Evolutionary conservation across 2,329 filamentous ascomycete genomes (phyloP).

Genomic region (Aspergillus spinulosporus): DNA sequence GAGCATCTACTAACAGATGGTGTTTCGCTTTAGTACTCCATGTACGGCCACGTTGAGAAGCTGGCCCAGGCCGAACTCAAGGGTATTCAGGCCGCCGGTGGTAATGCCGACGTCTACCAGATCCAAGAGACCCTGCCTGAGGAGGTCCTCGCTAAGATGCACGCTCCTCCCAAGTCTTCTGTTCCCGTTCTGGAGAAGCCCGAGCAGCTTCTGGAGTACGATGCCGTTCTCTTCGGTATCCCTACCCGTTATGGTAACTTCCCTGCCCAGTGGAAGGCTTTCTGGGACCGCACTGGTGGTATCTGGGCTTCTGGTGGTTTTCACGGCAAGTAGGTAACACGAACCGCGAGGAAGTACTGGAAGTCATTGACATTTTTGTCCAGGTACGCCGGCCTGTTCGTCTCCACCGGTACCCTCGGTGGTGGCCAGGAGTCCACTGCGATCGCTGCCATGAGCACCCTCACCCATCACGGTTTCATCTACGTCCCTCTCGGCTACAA

Average conservation of each 20-base stretch:
- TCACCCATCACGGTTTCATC: constrained; percentile 91
- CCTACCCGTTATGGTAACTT: constrained; percentile 97
- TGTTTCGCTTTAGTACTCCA: constrained; percentile 67
- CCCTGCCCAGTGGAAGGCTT: constrained; percentile 86
- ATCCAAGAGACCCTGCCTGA: constrained; percentile 81
- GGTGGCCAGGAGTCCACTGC: constrained; percentile 93
- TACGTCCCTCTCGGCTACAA: constrained; percentile 95
- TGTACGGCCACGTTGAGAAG: constrained; percentile 85
- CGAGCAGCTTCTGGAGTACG: constrained; percentile 69
- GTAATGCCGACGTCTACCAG: constrained; percentile 79
- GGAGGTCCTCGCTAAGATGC: constrained; percentile 86
- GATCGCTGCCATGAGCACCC: constrained; percentile 76
- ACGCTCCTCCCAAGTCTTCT: constrained; percentile 74
- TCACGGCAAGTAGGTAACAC: constrained; percentile 66
- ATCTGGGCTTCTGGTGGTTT: constrained; percentile 78
- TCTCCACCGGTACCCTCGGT: constrained; percentile 79
- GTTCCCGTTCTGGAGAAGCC: constrained; percentile 65
- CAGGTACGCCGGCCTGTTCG: constrained; percentile 76
- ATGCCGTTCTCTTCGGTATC: constrained; percentile 89
- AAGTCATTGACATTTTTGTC: background rate
- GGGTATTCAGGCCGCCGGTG: constrained; percentile 85
- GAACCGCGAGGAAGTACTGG: background rate
- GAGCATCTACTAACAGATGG: constrained; percentile 12
- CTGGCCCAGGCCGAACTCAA: constrained; percentile 87
- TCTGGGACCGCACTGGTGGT: constrained; percentile 83